Percentiles rank a stretch among this genome's conserved stretches.
Conservation (phyloP, 2,329 filamentous ascomycete genomes). For the Penicillium sp. region DNA sequence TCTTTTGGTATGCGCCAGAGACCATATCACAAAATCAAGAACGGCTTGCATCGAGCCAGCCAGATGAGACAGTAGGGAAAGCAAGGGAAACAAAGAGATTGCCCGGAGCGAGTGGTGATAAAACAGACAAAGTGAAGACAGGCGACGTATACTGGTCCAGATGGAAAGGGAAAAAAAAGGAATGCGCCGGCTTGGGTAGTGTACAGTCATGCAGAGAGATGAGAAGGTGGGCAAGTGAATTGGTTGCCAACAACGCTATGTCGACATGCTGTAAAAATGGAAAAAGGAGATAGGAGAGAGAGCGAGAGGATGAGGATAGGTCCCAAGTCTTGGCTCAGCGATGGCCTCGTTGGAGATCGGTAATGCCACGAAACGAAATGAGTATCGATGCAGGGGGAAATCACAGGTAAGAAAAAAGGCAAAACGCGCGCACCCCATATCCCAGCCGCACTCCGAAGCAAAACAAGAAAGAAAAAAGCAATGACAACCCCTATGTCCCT, state of each 20-base stretch:
- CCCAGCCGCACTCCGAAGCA: conserved; percentile 30
- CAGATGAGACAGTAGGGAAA: conserved; percentile 20
- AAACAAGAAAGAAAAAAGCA: conserved; percentile 24
- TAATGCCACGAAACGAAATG: conserved; percentile 24
- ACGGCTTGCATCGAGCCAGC: conserved; percentile 12
- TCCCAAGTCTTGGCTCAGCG: conserved; percentile 27
- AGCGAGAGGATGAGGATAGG: conserved; percentile 21
- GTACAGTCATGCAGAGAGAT: conserved; percentile 38
- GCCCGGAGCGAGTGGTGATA: conserved; percentile 20
- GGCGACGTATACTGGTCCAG: conserved; percentile 24
- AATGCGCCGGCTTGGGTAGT: conserved; percentile 33
- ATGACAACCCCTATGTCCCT: conserved; percentile 39
- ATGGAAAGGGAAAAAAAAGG: conserved; percentile 18
- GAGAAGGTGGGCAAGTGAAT: conserved; percentile 22
- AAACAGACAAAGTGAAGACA: conserved; percentile 15
- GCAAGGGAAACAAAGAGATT: conserved; percentile 24
- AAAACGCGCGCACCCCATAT: conserved; percentile 22
- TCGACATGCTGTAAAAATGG: conserved; percentile 21
- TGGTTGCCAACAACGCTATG: conserved; percentile 19
- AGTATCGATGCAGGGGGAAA: conserved; percentile 29
- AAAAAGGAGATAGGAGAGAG: conserved; percentile 11
- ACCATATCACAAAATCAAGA: conserved; percentile 26
- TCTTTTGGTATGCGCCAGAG: conserved; percentile 39
- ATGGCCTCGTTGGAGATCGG: conserved; percentile 30
- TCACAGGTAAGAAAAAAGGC: conserved; percentile 18